These are phyloP conservation scores for Croton setiger DNA, from an alignment of 441 rosid species.

Conservation along the genomic window DNA sequence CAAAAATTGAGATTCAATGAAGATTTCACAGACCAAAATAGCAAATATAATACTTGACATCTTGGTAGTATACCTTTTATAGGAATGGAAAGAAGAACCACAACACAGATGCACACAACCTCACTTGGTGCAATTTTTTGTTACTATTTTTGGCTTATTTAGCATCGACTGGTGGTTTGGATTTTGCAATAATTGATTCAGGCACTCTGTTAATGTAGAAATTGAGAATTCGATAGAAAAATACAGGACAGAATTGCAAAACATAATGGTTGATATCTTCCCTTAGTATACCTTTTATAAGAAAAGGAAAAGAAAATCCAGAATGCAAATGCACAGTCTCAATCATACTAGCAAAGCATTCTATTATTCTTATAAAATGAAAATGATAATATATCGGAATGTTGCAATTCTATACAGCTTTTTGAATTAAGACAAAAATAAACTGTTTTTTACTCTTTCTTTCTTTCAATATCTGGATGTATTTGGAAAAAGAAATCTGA, in stretches of 20 bases:
- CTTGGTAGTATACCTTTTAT: too few relatives aligned
- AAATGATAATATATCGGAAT: neutral
- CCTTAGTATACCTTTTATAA: neutral
- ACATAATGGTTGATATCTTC: neutral
- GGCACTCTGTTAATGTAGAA: conserved; percentile 2
- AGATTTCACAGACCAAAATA: neutral
- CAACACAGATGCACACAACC: too few relatives aligned
- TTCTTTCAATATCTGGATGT: neutral
- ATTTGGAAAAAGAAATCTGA: neutral
- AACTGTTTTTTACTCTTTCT: neutral
- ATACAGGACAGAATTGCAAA: neutral
- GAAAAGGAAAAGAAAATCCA: neutral
- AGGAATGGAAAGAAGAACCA: too few relatives aligned
- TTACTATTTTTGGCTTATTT: too few relatives aligned
- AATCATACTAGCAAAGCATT: neutral
- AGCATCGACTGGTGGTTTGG: too few relatives aligned
- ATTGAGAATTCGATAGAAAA: neutral
- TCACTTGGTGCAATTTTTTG: too few relatives aligned
- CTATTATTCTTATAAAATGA: neutral
- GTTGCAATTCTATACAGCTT: neutral
- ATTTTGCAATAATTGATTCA: neutral
- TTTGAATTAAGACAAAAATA: neutral
- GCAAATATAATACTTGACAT: too few relatives aligned
- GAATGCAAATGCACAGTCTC: neutral
- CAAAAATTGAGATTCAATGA: neutral